Percentiles rank a stretch among this genome's conserved stretches.
These are phyloP conservation scores for Streptanthus diversifolius DNA, from an alignment of 345 rosid species.

Conservation along the genomic window DNA sequence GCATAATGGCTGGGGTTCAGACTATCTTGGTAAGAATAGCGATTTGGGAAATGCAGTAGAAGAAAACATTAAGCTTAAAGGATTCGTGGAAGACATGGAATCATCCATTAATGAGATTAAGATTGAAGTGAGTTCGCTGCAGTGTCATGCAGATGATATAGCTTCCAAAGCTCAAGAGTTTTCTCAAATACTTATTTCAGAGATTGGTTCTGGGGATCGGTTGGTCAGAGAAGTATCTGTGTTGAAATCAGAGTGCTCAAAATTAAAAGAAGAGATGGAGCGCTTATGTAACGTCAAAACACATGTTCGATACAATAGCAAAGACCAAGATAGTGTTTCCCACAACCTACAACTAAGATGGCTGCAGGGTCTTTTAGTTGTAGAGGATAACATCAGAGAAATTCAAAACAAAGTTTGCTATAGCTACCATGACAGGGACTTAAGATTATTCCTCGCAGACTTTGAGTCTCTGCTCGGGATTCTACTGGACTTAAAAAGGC, in stretches of 20 bases:
- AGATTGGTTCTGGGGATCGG: conserved; percentile 78
- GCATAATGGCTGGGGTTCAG: conserved; percentile 69
- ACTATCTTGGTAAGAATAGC: conserved; percentile 55
- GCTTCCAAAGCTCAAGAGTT: conserved; percentile 63
- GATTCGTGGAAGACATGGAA: conserved; percentile 74
- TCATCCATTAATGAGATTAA: conserved; percentile 73
- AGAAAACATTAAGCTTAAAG: conserved; percentile 76
- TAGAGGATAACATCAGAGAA: conserved; percentile 72
- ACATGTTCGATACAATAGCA: conserved; percentile 35
- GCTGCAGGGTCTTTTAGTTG: conserved; percentile 59
- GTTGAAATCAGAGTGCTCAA: conserved; percentile 75
- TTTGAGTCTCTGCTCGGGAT: conserved; percentile 54
- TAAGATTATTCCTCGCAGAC: conserved; percentile 53
- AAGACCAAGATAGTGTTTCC: conserved; percentile 40
- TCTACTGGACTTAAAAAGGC: conserved; percentile 73
- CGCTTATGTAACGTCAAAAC: conserved; percentile 37
- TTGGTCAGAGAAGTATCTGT: conserved; percentile 68
- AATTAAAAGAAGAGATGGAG: conserved; percentile 69
- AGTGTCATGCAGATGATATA: conserved; percentile 66
- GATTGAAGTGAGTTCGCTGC: conserved; percentile 64
- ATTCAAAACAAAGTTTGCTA: conserved; percentile 66
- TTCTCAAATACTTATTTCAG: conserved; percentile 64
- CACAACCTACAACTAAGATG: conserved; percentile 53
- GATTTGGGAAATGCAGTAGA: conserved; percentile 61
- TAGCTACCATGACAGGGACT: conserved; percentile 65